Evolutionary conservation across 1,284 basidiomycete genomes (phyloP), one percentile per base, ranked within the genome.

Genomic region (Rhodotorula mucilaginosa): DNA sequence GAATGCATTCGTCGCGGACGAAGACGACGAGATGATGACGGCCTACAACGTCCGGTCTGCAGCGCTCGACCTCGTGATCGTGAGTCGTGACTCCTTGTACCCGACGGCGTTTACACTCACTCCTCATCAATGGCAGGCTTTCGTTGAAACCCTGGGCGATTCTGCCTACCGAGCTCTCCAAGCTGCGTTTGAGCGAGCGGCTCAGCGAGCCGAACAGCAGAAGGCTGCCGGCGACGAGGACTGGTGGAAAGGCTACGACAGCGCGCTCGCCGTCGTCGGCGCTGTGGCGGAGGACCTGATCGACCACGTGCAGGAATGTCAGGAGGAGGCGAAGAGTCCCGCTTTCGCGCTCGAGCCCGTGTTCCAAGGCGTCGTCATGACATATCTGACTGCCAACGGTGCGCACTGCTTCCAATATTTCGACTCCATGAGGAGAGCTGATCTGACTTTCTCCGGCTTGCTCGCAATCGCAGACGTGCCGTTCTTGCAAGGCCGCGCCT

Each of bases 401-500:
- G 76, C 65, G 83, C 39, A 44, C 39, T 44, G 2, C 54, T 12
- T 56, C 44, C 64, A 13, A 47, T 44, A 54, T 68, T n/a, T 46
- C 15, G 23, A 23, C 12, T 2, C 39, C 39, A 44, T 10, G 10
- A 44, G 39, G 1, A 7, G 12, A 23, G 54, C 56, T 64, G 26
- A 23, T 47, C 23, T 15, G 4, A 26, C 19, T 23, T 3, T 44
- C 10, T 52, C n/a, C 34, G 29, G n/a, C 49, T 13, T 13, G 29
- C 29, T 44, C 39, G 8, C 39, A 44, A 44, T 19, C 18, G 4
- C 71, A 92, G 93, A 91, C 21, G 86, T 85, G 65, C 91, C 93
- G 0, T 97, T 97, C 85, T 82, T 99, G 61, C 94, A 97, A 82
- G 97, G 96, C 15, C 86, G 96, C 68, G 91, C 89, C 3, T 97